Base-by-base conservation (phyloP, 2,329 filamentous ascomycete species). In the Ceratocystis cubensis region DNA sequence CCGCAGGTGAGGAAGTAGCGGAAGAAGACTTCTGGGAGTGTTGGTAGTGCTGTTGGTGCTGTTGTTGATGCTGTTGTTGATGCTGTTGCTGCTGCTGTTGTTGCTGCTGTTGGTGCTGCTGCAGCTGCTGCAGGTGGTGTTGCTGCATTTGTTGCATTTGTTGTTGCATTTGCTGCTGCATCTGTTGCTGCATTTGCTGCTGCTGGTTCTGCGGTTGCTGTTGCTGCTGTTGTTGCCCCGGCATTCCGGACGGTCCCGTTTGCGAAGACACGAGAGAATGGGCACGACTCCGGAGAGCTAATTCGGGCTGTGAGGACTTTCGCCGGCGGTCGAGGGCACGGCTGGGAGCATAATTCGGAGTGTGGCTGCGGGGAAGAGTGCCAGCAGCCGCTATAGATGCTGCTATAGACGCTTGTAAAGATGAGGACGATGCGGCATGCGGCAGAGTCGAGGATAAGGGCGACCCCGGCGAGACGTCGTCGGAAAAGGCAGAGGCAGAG, bases 331-430 rank as follows among this genome's bases (percentile, higher is more conserved):
- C 78, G 68, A 81, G 79, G 74, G 81, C 84, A 75, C 82, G 85
- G 70, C 81, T 80, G 13, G 84, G 76, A 50, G 86, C 78, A 71
- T 85, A 83, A 67, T 84, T 83, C 1, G 84, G 84, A 1, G 84
- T 86, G 72, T 86, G 84, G 72, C 80, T 85, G 70, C 84, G 79
- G 33, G 78, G 76, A 57, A 82, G 73, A 61, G 71, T 70, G n/a
- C 71, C 74, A 62, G 76, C 74, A 65, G 73, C 72, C 25, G 78
- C 75, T 56, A 66, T 76, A 73, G 70, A 78, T 73, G 67, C 71
- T 72, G 37, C 66, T 45, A 62, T 65, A 30, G 61, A 63, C 8
- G 59, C 65, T 10, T 67, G 61, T 5, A 67, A 45, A 15, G 61
- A 56, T 20, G 66, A 62, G 20, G 62, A 61, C 2, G 66, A 65